Evolutionary conservation across 306 rosid genomes (phyloP), one percentile per base, ranked within the genome.

Genomic region (Ormosia emarginata): DNA sequence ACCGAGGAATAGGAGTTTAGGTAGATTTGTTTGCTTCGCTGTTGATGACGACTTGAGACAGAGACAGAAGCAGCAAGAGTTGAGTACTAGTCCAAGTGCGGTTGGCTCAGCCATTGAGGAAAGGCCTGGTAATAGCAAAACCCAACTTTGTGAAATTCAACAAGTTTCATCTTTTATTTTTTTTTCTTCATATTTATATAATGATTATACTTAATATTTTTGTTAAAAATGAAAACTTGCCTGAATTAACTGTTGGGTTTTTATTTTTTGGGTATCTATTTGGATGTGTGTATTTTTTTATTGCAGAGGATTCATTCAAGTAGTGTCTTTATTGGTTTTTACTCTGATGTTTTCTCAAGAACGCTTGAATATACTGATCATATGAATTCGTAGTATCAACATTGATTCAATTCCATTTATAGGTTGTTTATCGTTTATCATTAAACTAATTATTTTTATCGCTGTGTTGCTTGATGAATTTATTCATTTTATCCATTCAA

Each of bases 21-120:
- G 10, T 46, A 84, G 67, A 39, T 67, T 88, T 32, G 84, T 90
- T 30, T 88, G 97, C 82, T 87, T 82, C 18, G 97, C 98, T 11
- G 95, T 91, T 3, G 97, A 93, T 55, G 98, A 93, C 36, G 94
- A 88, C 41, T 85, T 86, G 71, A 87, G 88, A 80, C 89, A 82
- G 86, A 24, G 24, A 24, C 5, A 49, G 55, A 15, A 49, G 67
- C 88, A 81, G 84, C 88, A 70, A 75, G 94, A 91, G 47, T 46
- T 75, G 41, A 83, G 58, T 40, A 81, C 75, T 32, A 66, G 43
- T 32, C 43, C 71, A 12, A 34, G 53, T 80, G 81, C 88, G 14
- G 80, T 85, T 68, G 94, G 88, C 77, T 86, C 96, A 7, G 91
- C 90, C 24, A 63, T 90, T 36, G 97, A 90, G 67, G 97, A 91